phyloP scores from a whole-genome alignment of 2,329 filamentous ascomycete genomes.

The Atkinsonella hypoxylon region DNA sequence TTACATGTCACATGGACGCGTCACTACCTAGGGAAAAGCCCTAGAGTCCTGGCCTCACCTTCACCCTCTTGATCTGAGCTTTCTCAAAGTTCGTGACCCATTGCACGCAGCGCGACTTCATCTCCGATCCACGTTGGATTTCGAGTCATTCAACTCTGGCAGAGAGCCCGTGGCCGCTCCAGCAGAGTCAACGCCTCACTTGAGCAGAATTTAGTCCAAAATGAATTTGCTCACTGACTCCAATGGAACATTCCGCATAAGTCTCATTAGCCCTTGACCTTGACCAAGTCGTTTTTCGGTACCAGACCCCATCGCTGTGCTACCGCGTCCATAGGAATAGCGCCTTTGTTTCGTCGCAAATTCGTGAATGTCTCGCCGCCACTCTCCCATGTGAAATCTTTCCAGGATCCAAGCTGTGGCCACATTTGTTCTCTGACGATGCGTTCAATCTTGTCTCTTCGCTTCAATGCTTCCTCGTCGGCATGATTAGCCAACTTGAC shows the following conservation, averaged over 20 bases:
- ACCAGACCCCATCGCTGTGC: slow-evolving; percentile 16
- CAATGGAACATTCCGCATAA: neutral
- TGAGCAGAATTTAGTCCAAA: no score
- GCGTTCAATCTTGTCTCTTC: slow-evolving; percentile 19
- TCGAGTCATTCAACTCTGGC: no score
- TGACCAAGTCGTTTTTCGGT: slow-evolving; percentile 12
- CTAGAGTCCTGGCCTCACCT: no score
- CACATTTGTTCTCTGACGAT: slow-evolving; percentile 36
- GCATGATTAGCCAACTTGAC: slow-evolving; percentile 28
- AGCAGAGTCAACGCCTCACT: no score
- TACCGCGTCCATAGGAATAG: slow-evolving; percentile 20
- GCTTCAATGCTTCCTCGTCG: slow-evolving; percentile 18
- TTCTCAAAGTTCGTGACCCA: no score
- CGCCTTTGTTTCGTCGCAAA: slow-evolving; percentile 16
- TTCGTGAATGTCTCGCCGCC: slow-evolving; percentile 37
- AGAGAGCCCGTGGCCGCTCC: no score
- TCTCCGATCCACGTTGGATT: no score
- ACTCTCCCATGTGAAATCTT: slow-evolving; percentile 53
- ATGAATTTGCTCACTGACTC: no score
- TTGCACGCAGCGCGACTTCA: no score
- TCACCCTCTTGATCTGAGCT: no score
- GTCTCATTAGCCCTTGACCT: slow-evolving; percentile 16
- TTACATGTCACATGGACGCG: no score
- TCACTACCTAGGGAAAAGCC: no score
- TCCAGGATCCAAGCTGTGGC: slow-evolving; percentile 46